Base-by-base conservation (phyloP, 1,284 basidiomycete genomes). In the Lentinus polychrous region DNA sequence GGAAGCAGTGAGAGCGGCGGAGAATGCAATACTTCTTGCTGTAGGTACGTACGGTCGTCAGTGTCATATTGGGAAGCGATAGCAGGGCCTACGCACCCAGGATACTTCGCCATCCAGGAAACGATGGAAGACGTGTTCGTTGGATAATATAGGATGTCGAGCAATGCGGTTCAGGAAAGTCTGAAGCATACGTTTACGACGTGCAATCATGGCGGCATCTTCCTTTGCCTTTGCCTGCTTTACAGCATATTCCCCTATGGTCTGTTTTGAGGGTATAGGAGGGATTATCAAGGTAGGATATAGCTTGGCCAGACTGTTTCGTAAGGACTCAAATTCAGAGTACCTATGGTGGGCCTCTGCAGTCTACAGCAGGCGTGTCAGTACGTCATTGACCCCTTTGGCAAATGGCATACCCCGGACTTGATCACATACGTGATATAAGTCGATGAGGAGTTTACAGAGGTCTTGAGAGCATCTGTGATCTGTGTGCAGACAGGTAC, bases 221-320 rank as follows among this genome's bases (percentile, higher is more conserved):
- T 99, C 94, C 64, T 96, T 98, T 10, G 95, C 95, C 68, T 95
- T 97, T 14, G 79, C 85, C 64, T 97, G 95, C 69, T 98, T 97
- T 52, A 94, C 87, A 0, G 96, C 96, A 72, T 99, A 99, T 61
- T 99, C 96, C 23, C 91, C 82, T 24, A 99, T 75, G 2, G 87
- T 89, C 69, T 99, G 94, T 69, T 99, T 99, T 3, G 91, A 94
- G 0, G 96, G 96, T 53, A 99, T 96, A 33, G 96, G 96, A 1
- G 96, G 95, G 53, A 99, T 88, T 61, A 99, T 98, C 57, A 95
- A 72, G 11, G 94, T 97, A 0, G 96, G 96, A 66, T 99, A 97
- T 46, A 99, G 76, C 55, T 84, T 90, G 40, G 84, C 76, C 41
- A 99, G 79, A 49, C 80, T 88, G 48, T 81, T 77, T 47, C 96